phyloP scores from a whole-genome alignment of 2,329 filamentous ascomycete species.

The Paraphoma sp. region DNA sequence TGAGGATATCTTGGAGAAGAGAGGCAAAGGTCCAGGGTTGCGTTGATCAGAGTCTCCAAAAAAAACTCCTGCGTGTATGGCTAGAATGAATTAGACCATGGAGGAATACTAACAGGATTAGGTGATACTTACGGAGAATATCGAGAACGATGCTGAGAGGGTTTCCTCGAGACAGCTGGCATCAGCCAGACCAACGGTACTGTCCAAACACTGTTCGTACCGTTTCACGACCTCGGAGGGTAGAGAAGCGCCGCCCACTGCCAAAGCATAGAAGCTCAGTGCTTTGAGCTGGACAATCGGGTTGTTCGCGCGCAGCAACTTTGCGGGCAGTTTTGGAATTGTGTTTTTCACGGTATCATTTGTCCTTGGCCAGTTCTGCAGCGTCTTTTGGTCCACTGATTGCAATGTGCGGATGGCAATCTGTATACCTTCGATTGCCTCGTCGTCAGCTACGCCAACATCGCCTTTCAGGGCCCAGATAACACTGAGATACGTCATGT shows the following conservation, averaged over 20 bases:
- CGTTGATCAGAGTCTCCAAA: constrained; percentile 19
- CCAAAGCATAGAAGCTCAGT: constrained; percentile 34
- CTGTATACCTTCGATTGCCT: constrained; percentile 39
- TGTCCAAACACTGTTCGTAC: constrained; percentile 28
- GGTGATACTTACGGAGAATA: constrained; percentile 33
- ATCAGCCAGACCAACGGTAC: constrained; percentile 13
- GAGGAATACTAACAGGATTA: background rate
- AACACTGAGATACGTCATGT: constrained; percentile 38
- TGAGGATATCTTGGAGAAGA: constrained; percentile 7
- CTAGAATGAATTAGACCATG: constrained; percentile 16
- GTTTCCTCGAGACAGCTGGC: constrained; percentile 18
- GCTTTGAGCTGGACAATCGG: constrained; percentile 37
- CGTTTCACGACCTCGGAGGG: constrained; percentile 23
- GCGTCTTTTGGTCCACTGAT: constrained; percentile 25
- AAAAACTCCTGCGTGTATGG: constrained; percentile 23
- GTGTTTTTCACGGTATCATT: constrained; percentile 21
- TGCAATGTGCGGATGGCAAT: constrained; percentile 39
- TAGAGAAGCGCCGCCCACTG: constrained; percentile 26
- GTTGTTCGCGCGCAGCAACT: constrained; percentile 28
- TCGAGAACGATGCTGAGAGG: constrained; percentile 31
- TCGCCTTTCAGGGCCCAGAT: constrained; percentile 36
- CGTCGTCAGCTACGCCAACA: constrained; percentile 29
- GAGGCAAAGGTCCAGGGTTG: constrained; percentile 20
- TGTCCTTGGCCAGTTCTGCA: constrained; percentile 31
- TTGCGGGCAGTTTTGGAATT: constrained; percentile 36